Evolutionary conservation across 1,139 yeast genomes (phyloP), one percentile per base, ranked within the genome.

Genomic region (Geotrichum fermentans): DNA sequence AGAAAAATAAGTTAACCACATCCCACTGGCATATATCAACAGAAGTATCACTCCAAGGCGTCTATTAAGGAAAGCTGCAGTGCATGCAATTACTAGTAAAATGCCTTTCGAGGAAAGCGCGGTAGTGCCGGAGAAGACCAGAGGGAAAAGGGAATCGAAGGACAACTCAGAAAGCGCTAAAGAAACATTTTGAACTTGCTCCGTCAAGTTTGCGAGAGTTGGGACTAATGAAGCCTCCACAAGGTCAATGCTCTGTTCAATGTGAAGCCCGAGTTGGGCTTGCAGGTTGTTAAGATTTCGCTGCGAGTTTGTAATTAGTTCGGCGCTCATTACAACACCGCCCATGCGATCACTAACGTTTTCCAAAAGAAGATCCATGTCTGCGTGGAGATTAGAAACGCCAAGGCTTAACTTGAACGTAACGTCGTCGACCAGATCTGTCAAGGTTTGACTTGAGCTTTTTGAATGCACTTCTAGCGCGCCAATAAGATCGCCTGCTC

Each of bases 121-220:
- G 28, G 10, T 6, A 24, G 28, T 6, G 6, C 10, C 17, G 16
- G 14, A 32, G 6, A 32, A 32, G 6, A 41, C 37, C 43, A 32
- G 35, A 7, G 34, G 13, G 4, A 30, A 17, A 6, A 40, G 2
- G 2, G 22, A 40, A n/a, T 4, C n/a, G 5, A 26, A 26, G 7
- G 41, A 38, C 2, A 38, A 32, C 10, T 29, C 24, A 17, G 43
- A 40, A 10, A 40, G 34, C 22, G 22, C 26, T 4, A 22, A 22
- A 4, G 43, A 29, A 2, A 40, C 16, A 20, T 40, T 40, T 30
- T 40, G 43, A 2, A 30, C 43, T 30, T 40, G 43, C 18, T 28
- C 35, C 5, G 43, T 29, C 11, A 40, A 20, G 21, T 29, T 40
- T 8, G 8, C 11, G 16, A 40, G 13, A 11, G 36, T 28, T 10